Evolutionary conservation across 306 rosid species (phyloP).

Genomic region (Castanopsis chinensis): DNA sequence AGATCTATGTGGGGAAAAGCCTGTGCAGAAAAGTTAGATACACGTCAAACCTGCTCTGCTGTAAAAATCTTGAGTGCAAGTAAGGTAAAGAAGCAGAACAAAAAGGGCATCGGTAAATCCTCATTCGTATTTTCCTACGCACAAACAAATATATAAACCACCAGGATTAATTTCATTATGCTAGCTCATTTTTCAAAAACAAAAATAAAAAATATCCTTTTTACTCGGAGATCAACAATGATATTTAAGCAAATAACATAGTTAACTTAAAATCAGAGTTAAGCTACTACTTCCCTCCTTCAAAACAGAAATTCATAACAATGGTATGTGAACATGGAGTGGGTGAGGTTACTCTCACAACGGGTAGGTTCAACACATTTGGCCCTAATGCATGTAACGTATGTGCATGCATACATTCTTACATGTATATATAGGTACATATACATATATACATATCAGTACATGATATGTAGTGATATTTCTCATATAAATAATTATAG

Average conservation of each 20-base stretch:
- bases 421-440: not conserved
- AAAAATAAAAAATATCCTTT: not conserved
- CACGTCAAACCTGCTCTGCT: constrained; percentile 67
- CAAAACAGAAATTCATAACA: not conserved
- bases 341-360: not conserved
- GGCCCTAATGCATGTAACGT: no score
- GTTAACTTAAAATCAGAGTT: not conserved
- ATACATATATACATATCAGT: no score
- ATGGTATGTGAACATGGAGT: not conserved
- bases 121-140: constrained; percentile 61
- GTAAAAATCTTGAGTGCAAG: constrained; percentile 94
- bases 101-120: constrained; percentile 78
- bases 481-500: not conserved
- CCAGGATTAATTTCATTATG: not conserved
- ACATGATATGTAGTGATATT: not conserved
- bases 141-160: not conserved
- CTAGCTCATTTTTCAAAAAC: not conserved
- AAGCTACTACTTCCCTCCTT: not conserved
- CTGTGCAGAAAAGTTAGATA: not conserved
- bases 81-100: constrained; percentile 85
- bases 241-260: not conserved
- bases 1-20: not conserved
- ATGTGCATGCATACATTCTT: no score
- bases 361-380: no score
- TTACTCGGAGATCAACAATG: not conserved